Evolutionary conservation across 176 grass and related monocot species (phyloP).

Genomic region (Aegilops umbellulata): DNA sequence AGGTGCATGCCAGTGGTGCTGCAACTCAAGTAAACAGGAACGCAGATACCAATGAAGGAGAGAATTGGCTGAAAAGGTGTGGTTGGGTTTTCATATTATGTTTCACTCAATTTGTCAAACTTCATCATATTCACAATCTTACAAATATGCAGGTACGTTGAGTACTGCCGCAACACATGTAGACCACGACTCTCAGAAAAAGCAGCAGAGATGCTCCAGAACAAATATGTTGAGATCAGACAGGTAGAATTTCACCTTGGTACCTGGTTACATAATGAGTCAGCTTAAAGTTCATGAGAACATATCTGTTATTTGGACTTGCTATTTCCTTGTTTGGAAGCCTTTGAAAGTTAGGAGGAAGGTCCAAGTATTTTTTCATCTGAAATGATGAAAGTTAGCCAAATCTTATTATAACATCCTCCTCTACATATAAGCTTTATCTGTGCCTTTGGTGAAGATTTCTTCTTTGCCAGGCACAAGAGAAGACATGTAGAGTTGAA

Average conservation of each 20-base stretch:
- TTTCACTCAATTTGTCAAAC: not conserved
- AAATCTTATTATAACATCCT: constrained; percentile 2
- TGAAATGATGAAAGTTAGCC: constrained; percentile 10
- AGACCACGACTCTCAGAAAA: constrained; percentile 86
- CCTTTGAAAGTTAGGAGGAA: not conserved
- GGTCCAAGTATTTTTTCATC: not conserved
- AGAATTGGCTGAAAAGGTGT: constrained; percentile 96
- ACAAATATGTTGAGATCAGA: constrained; percentile 99
- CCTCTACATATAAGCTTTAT: not conserved
- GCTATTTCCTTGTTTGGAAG: not conserved
- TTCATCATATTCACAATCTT: constrained; percentile 2
- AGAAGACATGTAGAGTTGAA: not conserved
- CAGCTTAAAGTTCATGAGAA: not conserved
- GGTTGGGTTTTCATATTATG: not conserved
- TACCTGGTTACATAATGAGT: not conserved
- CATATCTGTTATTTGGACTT: not conserved
- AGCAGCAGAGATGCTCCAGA: constrained; percentile 90
- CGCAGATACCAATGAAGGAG: constrained; percentile 67
- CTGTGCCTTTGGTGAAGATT: not conserved
- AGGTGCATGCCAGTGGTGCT: constrained; percentile 92
- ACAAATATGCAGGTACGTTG: constrained; percentile 64
- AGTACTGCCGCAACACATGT: constrained; percentile 84
- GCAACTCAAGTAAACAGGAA: constrained; percentile 49
- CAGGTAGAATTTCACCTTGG: constrained; percentile 40
- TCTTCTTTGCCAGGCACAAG: not conserved